Base-by-base conservation (phyloP, 192 early-diverging fungal species). In the Mortierella hygrophila region DNA sequence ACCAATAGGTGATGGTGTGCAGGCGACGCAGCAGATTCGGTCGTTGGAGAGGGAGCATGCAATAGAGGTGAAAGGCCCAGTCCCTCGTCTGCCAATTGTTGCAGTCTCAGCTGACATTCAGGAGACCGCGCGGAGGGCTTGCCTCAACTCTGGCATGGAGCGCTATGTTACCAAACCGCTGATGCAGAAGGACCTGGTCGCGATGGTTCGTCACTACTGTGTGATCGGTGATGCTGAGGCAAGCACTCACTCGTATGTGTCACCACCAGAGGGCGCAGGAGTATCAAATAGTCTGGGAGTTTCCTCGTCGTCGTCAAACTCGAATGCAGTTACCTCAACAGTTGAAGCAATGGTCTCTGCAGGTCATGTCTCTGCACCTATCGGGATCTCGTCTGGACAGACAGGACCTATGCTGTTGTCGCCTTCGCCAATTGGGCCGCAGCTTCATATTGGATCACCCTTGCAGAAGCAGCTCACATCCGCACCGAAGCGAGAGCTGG, bases 91-190 rank as follows among this genome's bases (percentile, higher is more conserved):
- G 35, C 88, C 90, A 21, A 79, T 91, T 38, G 88, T 91, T 32
- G 90, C 90, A 0, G 81, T 91, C 37, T 89, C 89, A 29, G 90
- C 90, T 3, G 90, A 91, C 65, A 87, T 91, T 70, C 89, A 90
- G 80, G 79, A 81, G 38, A 87, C 89, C 5, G 89, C 90, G 0
- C 82, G 86, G 5, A 88, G 80, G 40, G 80, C 88, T 9, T 92
- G 90, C 37, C 74, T 89, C 44, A 76, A 90, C 42, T 89, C 90
- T 3, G 89, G 89, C 5, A 92, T 92, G 91, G 90, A 92, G 52
- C 85, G 88, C 4, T 90, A 92, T 77, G 80, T 90, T 18, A 91
- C 90, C 7, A 91, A 91, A 32, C 90, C 90, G 0, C 70, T 91
- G 78, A 91, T 90, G 78, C 82, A 88, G 37, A 88, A 89, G 71